Evolutionary conservation across 352 stramenopile genomes (phyloP), one percentile per base, ranked within the genome.

Genomic region (Pythium coloratum): DNA sequence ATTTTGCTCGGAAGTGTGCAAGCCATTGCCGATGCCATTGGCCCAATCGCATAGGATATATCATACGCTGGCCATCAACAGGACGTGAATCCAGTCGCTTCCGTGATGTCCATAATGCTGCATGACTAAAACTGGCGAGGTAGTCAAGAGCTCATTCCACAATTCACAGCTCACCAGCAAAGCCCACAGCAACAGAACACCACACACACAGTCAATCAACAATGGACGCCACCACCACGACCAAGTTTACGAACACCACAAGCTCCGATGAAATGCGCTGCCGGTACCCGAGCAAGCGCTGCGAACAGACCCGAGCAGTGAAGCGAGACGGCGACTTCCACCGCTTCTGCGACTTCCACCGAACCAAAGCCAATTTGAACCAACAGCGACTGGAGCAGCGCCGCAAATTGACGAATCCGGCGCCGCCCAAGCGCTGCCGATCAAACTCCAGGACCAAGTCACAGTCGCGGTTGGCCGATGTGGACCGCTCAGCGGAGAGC

Each of bases 341-440:
- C 42, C 64, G 64, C 40, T 67, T 81, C 14, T 81, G 74, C 65
- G 73, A 81, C 24, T 68, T 70, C 38, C 74, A 81, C 46, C 71
- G 74, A 0, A 33, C 63, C 28, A 73, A 72, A 24, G 74, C 74
- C 55, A 81, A 90, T 66, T 73, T 76, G 57, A 89, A 91, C 76
- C 84, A 92, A 70, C 82, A 82, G 20, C 75, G 74, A 6, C 75
- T 86, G 12, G 76, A 91, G 62, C 68, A 72, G 13, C 65, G 78
- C 47, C 73, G 77, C 0, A 70, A 72, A 36, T 51, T 66, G 16
- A 46, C 57, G 30, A 76, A 67, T 36, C 54, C 30, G 9, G 40
- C 28, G 12, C 65, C 57, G 42, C 16, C 30, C 20, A 71, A 71
- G 65, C 65, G 65, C 14, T 58, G 32, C 51, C 24, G 44, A 24